Conservation (phyloP, 2,329 filamentous ascomycete genomes). For the Dactylonectria estremocensis region DNA sequence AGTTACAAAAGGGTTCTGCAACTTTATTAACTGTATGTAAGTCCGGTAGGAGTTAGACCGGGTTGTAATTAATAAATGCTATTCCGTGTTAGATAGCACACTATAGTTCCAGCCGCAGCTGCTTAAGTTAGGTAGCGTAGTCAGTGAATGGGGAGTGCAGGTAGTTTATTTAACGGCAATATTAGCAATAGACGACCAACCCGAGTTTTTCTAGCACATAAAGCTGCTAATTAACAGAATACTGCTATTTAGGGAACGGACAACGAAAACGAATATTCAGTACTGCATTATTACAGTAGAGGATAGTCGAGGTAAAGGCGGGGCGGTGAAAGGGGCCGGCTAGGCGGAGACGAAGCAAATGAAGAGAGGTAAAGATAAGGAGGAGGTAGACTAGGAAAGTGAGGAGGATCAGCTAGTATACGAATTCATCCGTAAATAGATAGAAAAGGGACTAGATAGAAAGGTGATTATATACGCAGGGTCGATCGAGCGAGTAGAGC, state of each 20-base stretch:
- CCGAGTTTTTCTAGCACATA: background rate
- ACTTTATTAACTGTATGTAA: no score
- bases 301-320: no score
- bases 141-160: background rate
- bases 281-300: no score
- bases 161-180: background rate
- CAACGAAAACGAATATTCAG: no score
- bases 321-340: no score
- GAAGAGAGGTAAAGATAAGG: no score
- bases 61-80: background rate
- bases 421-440: background rate
- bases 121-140: background rate
- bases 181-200: background rate
- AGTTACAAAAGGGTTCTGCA: no score
- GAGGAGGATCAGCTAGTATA: background rate
- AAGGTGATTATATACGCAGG: background rate
- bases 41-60: no score
- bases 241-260: background rate
- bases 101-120: background rate
- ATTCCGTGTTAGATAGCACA: background rate
- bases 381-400: background rate
- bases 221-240: background rate
- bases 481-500: background rate
- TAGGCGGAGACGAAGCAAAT: no score
- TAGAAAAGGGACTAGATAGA: background rate